Conservation (phyloP, 2,329 filamentous ascomycete genomes). For the Septoria linicola region DNA sequence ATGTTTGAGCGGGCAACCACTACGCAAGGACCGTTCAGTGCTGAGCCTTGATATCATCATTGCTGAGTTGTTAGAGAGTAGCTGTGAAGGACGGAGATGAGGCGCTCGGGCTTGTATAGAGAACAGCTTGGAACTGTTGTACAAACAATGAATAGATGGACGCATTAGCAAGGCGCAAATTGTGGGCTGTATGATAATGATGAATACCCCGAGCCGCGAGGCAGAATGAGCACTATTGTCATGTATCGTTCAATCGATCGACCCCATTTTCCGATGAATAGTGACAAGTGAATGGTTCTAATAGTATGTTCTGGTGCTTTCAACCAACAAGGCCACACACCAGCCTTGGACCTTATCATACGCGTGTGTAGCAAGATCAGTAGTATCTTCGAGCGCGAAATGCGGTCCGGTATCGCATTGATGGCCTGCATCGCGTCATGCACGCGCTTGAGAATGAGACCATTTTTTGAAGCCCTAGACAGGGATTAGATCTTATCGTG, state of each 20-base stretch:
- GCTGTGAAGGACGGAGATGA: not conserved
- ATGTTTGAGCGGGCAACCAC: constrained; percentile 14
- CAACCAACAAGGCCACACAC: no score
- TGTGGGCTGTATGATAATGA: not conserved
- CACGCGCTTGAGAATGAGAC: no score
- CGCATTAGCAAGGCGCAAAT: not conserved
- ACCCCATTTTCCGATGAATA: no score
- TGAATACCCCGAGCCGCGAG: not conserved
- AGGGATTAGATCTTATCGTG: no score
- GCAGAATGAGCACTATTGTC: not conserved
- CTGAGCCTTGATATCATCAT: constrained; percentile 31
- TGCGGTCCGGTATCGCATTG: no score
- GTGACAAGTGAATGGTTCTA: no score
- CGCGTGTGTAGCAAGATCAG: no score
- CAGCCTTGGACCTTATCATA: no score
- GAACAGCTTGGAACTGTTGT: not conserved
- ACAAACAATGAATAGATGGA: not conserved
- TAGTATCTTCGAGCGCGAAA: no score
- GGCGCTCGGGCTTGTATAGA: not conserved
- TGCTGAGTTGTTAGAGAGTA: not conserved
- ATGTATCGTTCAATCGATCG: not conserved
- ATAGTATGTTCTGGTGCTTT: no score
- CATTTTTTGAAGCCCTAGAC: no score
- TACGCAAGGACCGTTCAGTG: constrained; percentile 33
- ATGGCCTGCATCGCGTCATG: no score